phyloP scores from a whole-genome alignment of 2,329 filamentous ascomycete genomes.

The Penicillium aurantiogriseum region DNA sequence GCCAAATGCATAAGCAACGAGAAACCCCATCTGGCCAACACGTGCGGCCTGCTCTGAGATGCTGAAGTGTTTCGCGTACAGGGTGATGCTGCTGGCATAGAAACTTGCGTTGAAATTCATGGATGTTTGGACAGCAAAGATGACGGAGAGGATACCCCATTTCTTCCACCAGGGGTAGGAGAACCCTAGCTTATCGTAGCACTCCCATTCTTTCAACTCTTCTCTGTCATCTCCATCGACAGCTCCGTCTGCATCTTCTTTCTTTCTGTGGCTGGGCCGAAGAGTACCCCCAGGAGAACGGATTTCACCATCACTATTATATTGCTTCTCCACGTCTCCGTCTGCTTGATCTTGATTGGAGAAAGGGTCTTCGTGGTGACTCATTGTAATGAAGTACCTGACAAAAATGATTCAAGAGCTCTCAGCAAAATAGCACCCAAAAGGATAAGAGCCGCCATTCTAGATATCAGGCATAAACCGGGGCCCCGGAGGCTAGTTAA shows the following conservation, averaged over 20 bases:
- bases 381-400: conserved; percentile 10
- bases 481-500: background rate
- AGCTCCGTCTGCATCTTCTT: conserved; percentile 11
- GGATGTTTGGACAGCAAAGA: conserved; percentile 69
- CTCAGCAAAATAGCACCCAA: conserved; percentile 2
- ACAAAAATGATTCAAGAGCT: background rate
- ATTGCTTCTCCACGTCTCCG: conserved; percentile 22
- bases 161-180: conserved; percentile 62
- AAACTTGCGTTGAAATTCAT: conserved; percentile 77
- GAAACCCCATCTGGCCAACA: conserved; percentile 71
- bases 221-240: conserved; percentile 21
- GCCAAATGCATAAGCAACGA: conserved; percentile 76
- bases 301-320: conserved; percentile 8
- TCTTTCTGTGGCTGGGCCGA: conserved; percentile 8
- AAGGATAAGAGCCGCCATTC: background rate
- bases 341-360: conserved; percentile 5
- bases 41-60: conserved; percentile 67
- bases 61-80: conserved; percentile 63
- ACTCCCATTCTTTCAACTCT: conserved; percentile 55
- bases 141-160: conserved; percentile 66
- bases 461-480: background rate
- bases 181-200: conserved; percentile 65
- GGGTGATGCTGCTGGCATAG: conserved; percentile 65
- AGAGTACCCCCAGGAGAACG: conserved; percentile 16
- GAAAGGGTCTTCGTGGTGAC: conserved; percentile 3